These are phyloP conservation scores for Parsonsia alboflavescens DNA, from an alignment of 257 asterid genomes.

Conservation along the genomic window DNA sequence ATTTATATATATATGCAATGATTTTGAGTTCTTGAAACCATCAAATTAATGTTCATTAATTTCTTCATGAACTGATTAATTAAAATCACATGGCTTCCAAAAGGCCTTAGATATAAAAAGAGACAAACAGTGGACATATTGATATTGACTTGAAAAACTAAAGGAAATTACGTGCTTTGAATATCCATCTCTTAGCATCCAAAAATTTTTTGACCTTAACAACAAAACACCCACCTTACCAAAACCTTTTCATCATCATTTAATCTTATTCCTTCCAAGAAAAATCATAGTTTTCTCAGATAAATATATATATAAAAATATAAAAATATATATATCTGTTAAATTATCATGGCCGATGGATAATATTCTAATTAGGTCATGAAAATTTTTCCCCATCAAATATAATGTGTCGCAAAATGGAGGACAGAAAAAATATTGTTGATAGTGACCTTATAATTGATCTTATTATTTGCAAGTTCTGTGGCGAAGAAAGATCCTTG, in stretches of 20 bases:
- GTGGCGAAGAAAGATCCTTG: slow-evolving; percentile 9
- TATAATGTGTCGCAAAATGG: slow-evolving; percentile 1
- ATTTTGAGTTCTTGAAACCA: background rate
- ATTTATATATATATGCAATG: background rate
- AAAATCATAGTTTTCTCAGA: too few species aligned
- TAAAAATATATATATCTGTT: too few species aligned
- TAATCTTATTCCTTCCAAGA: too few species aligned
- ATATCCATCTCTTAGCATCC: too few species aligned
- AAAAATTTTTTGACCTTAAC: background rate
- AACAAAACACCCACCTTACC: background rate
- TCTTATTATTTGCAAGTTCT: slow-evolving; percentile 21
- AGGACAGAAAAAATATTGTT: slow-evolving; percentile 3
- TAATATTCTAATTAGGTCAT: background rate
- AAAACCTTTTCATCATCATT: too few species aligned
- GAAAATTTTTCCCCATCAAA: background rate
- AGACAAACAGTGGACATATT: background rate
- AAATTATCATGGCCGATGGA: too few species aligned
- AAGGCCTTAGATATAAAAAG: background rate
- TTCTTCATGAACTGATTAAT: background rate
- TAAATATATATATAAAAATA: too few species aligned
- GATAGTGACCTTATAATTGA: background rate
- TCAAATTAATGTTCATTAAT: background rate
- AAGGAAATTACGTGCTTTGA: slow-evolving; percentile 7
- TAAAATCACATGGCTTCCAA: background rate
- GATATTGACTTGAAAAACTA: background rate